Conservation (phyloP, 768 basidiomycete genomes). For the Boletus barrowsii region DNA sequence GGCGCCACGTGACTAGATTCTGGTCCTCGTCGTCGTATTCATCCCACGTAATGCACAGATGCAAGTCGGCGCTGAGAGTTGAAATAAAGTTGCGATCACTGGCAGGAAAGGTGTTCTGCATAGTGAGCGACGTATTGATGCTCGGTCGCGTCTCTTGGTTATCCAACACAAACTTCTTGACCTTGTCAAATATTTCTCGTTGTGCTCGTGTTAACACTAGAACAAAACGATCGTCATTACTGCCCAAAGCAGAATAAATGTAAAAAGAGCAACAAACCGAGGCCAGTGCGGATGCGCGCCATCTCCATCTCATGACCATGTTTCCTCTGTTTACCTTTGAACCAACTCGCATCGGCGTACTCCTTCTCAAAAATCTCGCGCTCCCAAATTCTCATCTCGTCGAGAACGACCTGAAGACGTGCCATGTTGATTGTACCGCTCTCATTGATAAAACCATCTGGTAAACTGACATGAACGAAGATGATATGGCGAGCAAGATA, state of each 20-base stretch:
- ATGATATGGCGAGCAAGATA: background rate
- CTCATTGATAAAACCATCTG: conserved; percentile 94
- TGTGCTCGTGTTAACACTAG: conserved; percentile 72
- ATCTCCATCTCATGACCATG: conserved; percentile 64
- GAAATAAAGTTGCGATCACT: conserved; percentile 78
- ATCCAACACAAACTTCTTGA: conserved; percentile 70
- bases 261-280: conserved; percentile 48
- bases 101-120: conserved; percentile 79
- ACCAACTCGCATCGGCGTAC: conserved; percentile 87
- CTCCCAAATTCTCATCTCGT: conserved; percentile 89
- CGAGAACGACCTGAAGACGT: conserved; percentile 80
- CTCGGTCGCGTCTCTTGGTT: conserved; percentile 34
- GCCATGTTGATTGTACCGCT: conserved; percentile 75
- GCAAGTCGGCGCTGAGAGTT: conserved; percentile 71
- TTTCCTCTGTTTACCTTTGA: conserved; percentile 87
- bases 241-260: background rate
- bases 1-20: conserved; percentile 67
- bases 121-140: conserved; percentile 44
- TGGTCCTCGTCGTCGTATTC: conserved; percentile 84
- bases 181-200: conserved; percentile 70
- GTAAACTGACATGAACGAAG: background rate
- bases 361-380: conserved; percentile 89
- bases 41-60: conserved; percentile 85
- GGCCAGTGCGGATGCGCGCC: conserved; percentile 51
- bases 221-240: background rate